Evolutionary conservation across 371 early-diverging fungal species (phyloP).

Genomic region (Mucor plumbeus): DNA sequence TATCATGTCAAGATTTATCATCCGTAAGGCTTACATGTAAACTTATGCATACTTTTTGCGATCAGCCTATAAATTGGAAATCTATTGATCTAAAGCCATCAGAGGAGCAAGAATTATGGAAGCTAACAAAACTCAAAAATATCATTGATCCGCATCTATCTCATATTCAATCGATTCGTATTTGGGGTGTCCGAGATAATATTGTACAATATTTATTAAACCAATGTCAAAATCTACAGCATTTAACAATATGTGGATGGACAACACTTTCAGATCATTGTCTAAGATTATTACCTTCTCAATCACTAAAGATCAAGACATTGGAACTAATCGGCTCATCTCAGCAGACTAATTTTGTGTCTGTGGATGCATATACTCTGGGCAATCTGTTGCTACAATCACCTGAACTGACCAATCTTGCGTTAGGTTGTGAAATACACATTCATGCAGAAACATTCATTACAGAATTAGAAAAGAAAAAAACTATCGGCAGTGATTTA

Average conservation of each 20-base stretch:
- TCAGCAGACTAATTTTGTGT: conserved; percentile 28
- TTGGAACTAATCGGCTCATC: conserved; percentile 28
- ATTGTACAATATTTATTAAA: conserved; percentile 34
- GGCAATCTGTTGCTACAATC: conserved; percentile 30
- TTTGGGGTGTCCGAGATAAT: conserved; percentile 39
- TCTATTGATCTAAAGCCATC: conserved; percentile 10
- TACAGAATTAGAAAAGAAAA: conserved; percentile 24
- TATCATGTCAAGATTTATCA: conserved; percentile 27
- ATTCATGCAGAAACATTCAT: conserved; percentile 39
- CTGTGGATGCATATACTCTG: conserved; percentile 36
- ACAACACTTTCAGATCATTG: conserved; percentile 41
- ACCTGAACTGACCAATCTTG: conserved; percentile 28
- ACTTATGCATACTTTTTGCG: conserved; percentile 21
- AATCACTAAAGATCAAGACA: conserved; percentile 17
- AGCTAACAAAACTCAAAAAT: conserved; percentile 20
- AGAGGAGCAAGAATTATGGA: conserved; percentile 23
- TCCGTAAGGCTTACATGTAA: conserved; percentile 20
- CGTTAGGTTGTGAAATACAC: conserved; percentile 32
- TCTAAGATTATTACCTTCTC: conserved; percentile 24
- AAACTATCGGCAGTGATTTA: neutral
- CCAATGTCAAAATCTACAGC: conserved; percentile 32
- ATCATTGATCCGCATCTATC: conserved; percentile 30
- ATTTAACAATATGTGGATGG: conserved; percentile 38
- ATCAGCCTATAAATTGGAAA: conserved; percentile 24
- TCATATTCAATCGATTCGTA: conserved; percentile 32